Evolutionary conservation across 2,329 filamentous ascomycete species (phyloP).

Genomic region (Harringtonia aguacate): DNA sequence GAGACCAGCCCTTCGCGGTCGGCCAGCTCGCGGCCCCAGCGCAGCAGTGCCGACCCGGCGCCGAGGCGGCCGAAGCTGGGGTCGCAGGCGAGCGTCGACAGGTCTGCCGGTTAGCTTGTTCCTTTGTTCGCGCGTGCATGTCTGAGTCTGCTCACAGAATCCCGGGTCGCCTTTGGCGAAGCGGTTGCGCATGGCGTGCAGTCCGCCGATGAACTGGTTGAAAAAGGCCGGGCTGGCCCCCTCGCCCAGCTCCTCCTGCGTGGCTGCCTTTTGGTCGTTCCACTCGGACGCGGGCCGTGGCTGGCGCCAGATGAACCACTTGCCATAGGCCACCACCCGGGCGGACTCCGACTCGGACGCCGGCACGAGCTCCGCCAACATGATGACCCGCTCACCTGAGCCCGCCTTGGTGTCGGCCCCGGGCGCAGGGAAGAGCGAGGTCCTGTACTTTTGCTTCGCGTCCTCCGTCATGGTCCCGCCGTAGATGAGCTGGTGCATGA

Average conservation of each 20-base stretch:
- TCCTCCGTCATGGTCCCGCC: slow-evolving; percentile 13
- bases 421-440: slow-evolving; percentile 7
- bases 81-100: slow-evolving; percentile 15
- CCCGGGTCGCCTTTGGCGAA: slow-evolving; percentile 15
- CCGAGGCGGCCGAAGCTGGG: slow-evolving; percentile 15
- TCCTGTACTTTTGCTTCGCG: slow-evolving; percentile 9
- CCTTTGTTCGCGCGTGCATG: not conserved
- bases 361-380: slow-evolving; percentile 16
- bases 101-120: slow-evolving; percentile 9
- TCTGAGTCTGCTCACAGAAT: slow-evolving; percentile 12
- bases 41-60: slow-evolving; percentile 17
- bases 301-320: slow-evolving; percentile 15
- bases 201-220: slow-evolving; percentile 15
- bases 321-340: slow-evolving; percentile 19
- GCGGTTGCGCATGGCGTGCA: slow-evolving; percentile 11
- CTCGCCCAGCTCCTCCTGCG: slow-evolving; percentile 14
- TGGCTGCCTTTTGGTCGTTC: slow-evolving; percentile 8
- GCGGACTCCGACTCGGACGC: slow-evolving; percentile 6
- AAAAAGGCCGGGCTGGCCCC: slow-evolving; percentile 12
- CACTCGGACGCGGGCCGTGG: slow-evolving; percentile 16
- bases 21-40: slow-evolving; percentile 15
- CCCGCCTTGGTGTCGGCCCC: not conserved
- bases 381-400: slow-evolving; percentile 9
- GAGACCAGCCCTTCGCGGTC: slow-evolving; percentile 15
- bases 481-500: slow-evolving; percentile 16